Evolutionary conservation across 2,329 filamentous ascomycete genomes (phyloP).

Genomic region (Colletotrichum neosansevieriae): DNA sequence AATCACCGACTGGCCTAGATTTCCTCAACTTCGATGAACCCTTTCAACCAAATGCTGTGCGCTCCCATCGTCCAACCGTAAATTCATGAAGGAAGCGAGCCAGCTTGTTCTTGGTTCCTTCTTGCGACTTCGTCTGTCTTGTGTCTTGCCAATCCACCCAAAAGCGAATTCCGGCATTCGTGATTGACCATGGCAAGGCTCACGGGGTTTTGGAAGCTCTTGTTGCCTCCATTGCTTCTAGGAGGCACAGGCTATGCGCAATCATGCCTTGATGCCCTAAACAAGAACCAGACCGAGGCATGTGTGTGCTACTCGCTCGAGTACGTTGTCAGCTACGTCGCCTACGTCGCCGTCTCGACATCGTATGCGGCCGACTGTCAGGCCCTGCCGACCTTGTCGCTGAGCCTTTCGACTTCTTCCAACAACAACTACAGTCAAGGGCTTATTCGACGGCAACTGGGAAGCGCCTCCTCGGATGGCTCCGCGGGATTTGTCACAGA

Average conservation of each 20-base stretch:
- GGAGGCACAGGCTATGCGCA: slow-evolving; percentile 17
- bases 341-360: slow-evolving; percentile 33
- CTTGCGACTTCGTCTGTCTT: neutral
- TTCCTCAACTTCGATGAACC: neutral
- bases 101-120: too few relatives aligned
- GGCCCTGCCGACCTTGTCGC: slow-evolving; percentile 6
- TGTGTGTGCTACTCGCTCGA: slow-evolving; percentile 34
- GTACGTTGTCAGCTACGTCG: slow-evolving; percentile 36
- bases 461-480: neutral
- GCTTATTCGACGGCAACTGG: neutral
- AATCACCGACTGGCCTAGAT: neutral
- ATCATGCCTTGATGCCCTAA: slow-evolving; percentile 33
- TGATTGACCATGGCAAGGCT: neutral
- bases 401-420: neutral
- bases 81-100: too few relatives aligned
- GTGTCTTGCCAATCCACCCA: neutral
- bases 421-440: neutral
- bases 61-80: too few relatives aligned
- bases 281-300: slow-evolving; percentile 20
- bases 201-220: slow-evolving; percentile 13
- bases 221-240: slow-evolving; percentile 19
- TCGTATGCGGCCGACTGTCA: slow-evolving; percentile 30
- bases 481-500: too few relatives aligned
- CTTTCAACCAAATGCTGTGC: too few relatives aligned
- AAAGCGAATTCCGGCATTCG: neutral